phyloP scores from a whole-genome alignment of 2,329 filamentous ascomycete genomes.

The Botrytis paeoniae region DNA sequence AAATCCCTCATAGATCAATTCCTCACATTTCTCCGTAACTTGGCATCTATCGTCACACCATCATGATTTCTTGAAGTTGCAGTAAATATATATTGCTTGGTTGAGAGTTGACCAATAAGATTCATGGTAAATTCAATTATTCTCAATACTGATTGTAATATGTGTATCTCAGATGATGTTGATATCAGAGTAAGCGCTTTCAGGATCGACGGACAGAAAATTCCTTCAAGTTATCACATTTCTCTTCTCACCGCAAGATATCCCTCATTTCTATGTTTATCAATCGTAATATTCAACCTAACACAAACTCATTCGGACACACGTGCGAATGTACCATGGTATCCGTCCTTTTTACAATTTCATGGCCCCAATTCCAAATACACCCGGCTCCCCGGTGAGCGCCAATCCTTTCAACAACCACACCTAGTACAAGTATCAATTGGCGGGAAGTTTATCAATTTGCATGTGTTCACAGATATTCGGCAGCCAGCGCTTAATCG shows the following conservation, averaged over 20 bases:
- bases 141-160: background rate
- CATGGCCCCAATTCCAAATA: background rate
- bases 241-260: background rate
- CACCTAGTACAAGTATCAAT: background rate
- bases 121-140: background rate
- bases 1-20: constrained; percentile 11
- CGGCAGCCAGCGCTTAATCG: background rate
- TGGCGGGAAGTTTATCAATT: background rate
- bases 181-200: constrained; percentile 2
- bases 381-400: background rate
- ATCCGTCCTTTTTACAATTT: background rate
- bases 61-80: background rate
- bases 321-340: background rate
- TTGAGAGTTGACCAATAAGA: background rate
- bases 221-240: constrained; percentile 4
- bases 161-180: background rate
- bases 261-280: background rate
- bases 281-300: background rate
- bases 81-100: background rate
- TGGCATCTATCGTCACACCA: background rate
- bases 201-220: background rate
- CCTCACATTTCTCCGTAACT: constrained; percentile 7
- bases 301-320: background rate
- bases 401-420: background rate
- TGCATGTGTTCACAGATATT: background rate